These are phyloP conservation scores for Hippophae gyantsensis DNA, from an alignment of 306 rosid genomes.

Conservation along the genomic window DNA sequence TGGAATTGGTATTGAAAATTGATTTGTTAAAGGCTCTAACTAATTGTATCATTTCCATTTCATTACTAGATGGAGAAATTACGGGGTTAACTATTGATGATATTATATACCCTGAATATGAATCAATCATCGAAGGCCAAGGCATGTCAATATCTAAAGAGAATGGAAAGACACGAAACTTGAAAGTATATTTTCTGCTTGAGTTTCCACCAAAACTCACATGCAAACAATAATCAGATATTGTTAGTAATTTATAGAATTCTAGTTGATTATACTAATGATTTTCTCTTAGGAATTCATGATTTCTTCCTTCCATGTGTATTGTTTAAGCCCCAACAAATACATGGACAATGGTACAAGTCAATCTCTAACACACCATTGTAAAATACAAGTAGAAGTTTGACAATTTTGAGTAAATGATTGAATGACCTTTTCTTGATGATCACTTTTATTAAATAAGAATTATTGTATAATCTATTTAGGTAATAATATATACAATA, in stretches of 20 bases:
- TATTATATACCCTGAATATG: conserved; percentile 47
- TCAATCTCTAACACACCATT: too few relatives aligned
- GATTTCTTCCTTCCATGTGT: background rate
- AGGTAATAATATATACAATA: too few relatives aligned
- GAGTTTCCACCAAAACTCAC: conserved; percentile 54
- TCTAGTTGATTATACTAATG: conserved; percentile 7
- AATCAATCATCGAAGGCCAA: conserved; percentile 39
- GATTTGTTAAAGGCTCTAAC: conserved; percentile 62
- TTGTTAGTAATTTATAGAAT: conserved; percentile 36
- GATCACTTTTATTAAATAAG: too few relatives aligned
- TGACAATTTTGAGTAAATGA: too few relatives aligned
- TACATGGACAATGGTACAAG: too few relatives aligned
- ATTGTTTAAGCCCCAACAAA: too few relatives aligned
- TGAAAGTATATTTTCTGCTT: conserved; percentile 50
- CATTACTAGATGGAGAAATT: conserved; percentile 55
- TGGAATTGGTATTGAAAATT: conserved; percentile 46
- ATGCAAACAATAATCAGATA: conserved; percentile 42
- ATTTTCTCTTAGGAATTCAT: background rate
- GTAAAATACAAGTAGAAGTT: too few relatives aligned
- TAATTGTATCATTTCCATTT: conserved; percentile 47
- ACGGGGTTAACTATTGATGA: conserved; percentile 38
- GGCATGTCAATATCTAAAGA: conserved; percentile 58
- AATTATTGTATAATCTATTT: too few relatives aligned
- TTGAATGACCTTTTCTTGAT: too few relatives aligned
- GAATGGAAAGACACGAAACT: conserved; percentile 44